Conservation (phyloP, 1,139 yeast species). For the Pichia sp. region DNA sequence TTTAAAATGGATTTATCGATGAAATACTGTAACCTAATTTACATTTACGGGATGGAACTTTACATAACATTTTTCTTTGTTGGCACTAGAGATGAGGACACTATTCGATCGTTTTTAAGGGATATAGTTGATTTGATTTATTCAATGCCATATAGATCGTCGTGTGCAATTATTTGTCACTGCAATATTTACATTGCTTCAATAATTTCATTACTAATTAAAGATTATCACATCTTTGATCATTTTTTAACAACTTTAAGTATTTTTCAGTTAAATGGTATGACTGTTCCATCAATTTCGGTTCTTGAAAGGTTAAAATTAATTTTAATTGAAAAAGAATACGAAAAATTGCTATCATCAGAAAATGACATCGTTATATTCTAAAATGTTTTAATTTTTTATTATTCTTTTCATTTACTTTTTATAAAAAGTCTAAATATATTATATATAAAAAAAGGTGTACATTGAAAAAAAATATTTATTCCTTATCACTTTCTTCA, state of each 20-base stretch:
- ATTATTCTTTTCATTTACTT: not conserved
- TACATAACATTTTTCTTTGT: conserved; percentile 13
- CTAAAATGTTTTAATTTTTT: not conserved
- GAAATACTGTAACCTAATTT: conserved; percentile 11
- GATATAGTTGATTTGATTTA: conserved; percentile 13
- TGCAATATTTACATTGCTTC: conserved; percentile 14
- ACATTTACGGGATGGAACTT: conserved; percentile 10
- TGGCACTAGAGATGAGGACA: conserved; percentile 4
- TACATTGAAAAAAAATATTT: not conserved
- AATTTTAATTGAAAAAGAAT: conserved; percentile 3
- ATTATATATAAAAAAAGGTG: not conserved
- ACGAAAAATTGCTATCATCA: conserved; percentile 1
- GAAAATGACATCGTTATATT: conserved; percentile 10
- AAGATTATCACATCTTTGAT: conserved; percentile 7
- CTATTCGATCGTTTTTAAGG: conserved; percentile 1
- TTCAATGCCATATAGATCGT: conserved; percentile 16
- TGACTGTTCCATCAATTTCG: conserved; percentile 7
- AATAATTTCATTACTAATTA: conserved; percentile 7
- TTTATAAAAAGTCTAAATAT: not conserved
- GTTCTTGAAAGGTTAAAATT: conserved; percentile 6
- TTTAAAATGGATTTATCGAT: conserved; percentile 17
- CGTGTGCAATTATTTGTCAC: conserved; percentile 13
- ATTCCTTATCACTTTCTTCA: conserved; percentile 5
- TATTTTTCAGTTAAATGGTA: conserved; percentile 12
- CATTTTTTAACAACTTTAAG: conserved; percentile 7